Evolutionary conservation across 1,139 yeast genomes (phyloP), one percentile per base, ranked within the genome.

Genomic region (Scheffersomyces titani): DNA sequence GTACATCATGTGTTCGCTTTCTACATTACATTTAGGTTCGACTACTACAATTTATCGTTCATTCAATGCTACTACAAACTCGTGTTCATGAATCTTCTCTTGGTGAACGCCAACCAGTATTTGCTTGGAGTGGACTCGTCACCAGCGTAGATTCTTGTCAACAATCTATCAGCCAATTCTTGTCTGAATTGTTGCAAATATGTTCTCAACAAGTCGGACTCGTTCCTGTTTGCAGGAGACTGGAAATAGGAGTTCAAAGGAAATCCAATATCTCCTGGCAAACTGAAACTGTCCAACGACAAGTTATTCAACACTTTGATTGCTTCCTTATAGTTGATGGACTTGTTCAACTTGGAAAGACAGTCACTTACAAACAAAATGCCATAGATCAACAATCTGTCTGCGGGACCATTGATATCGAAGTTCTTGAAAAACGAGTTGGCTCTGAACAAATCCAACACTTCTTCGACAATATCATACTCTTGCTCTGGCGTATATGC

Each of bases 201-300:
- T 40, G 85, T 80, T 65, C 96, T 84, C 70, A 96, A 82, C 57
- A 92, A 77, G 55, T 93, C 96, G 53, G 87, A 87, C 59, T 92
- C 97, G 57, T 81, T 81, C 64, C 88, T 86, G 66, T 88, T 90
- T 48, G 80, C 76, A 18, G 98, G 96, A 5, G 97, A 84, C 56
- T 83, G 81, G 70, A 92, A 94, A 57, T 94, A 81, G 0, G 92
- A 82, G 73, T 93, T 93, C 72, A 94, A 80, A 13, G 98, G 98
- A 79, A 94, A 94, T 18, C 94, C 92, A 19, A 94, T 87, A 62
- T 94, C 98, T 19, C 99, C 99, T 0, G 99, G 99, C 60, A 96
- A 83, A 21, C 94, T 81, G 70, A 94, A 94, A 68, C 88, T 87
- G 64, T 94, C 98, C 59, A 94, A 82, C 1, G 98, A 89, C 64